These are phyloP conservation scores for Chaetomium sp. DNA, from an alignment of 2,329 filamentous ascomycete genomes.

Conservation along the genomic window DNA sequence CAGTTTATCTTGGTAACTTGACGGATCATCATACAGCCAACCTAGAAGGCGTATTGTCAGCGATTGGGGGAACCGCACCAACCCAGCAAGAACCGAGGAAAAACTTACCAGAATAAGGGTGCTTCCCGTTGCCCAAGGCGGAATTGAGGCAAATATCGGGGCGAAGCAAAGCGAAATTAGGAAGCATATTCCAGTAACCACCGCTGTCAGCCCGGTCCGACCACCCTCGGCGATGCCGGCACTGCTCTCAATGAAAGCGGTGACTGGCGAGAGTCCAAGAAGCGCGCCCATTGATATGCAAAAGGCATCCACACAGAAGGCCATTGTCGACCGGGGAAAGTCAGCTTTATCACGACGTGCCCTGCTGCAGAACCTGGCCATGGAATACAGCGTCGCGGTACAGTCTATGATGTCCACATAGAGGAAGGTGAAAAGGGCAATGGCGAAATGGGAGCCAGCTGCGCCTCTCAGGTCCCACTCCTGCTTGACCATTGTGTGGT, in stretches of 20 bases:
- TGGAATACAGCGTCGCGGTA: constrained; percentile 73
- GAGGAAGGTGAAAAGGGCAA: constrained; percentile 70
- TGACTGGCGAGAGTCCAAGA: constrained; percentile 67
- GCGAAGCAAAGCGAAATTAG: constrained; percentile 68
- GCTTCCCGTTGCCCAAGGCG: constrained; percentile 70
- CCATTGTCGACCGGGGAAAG: constrained; percentile 77
- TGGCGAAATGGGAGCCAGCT: constrained; percentile 55
- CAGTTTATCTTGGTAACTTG: constrained; percentile 71
- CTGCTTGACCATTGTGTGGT: constrained; percentile 54
- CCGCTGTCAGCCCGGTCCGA: constrained; percentile 64
- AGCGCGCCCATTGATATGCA: constrained; percentile 66
- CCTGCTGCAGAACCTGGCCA: constrained; percentile 65
- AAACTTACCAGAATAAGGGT: constrained; percentile 59
- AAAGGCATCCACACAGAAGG: constrained; percentile 65
- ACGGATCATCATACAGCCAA: constrained; percentile 72
- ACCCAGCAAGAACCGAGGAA: too few species aligned
- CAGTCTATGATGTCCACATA: constrained; percentile 76
- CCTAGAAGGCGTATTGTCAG: constrained; percentile 32
- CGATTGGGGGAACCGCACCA: background rate
- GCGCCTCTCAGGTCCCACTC: constrained; percentile 56
- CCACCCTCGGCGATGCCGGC: constrained; percentile 72
- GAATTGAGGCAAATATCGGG: constrained; percentile 69
- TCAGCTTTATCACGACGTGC: constrained; percentile 58
- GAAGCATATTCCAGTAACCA: constrained; percentile 64
- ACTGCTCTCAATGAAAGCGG: constrained; percentile 68